A percentile compares a stretch with the other conserved stretches of the same genome.
These are phyloP conservation scores for Trypanosomatidae sp. DNA, from an alignment of 208 protist genomes.

Conservation along the genomic window DNA sequence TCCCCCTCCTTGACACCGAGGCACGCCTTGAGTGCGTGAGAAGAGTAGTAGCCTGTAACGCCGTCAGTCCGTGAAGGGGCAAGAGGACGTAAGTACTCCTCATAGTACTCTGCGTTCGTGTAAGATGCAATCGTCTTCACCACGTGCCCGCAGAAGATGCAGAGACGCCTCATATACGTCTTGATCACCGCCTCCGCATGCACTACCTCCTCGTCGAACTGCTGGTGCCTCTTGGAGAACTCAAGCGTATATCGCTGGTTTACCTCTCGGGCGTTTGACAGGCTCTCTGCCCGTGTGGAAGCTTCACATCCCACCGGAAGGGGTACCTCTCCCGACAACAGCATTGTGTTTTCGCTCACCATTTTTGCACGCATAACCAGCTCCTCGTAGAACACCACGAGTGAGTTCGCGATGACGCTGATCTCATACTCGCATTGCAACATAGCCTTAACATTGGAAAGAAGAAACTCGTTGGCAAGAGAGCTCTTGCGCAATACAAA, in stretches of 20 bases:
- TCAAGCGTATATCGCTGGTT: conserved; percentile 9
- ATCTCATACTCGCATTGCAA: conserved; percentile 11
- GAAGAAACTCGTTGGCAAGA: conserved; percentile 13
- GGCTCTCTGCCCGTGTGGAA: conserved; percentile 14
- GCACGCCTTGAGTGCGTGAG: conserved; percentile 15
- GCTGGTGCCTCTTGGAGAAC: conserved; percentile 4
- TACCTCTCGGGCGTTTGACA: conserved; percentile 15
- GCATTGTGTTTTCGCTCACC: conserved; percentile 16
- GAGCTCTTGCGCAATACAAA: conserved; percentile 20
- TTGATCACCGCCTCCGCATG: conserved; percentile 8
- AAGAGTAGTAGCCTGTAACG: background rate
- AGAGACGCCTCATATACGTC: conserved; percentile 12
- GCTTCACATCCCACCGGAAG: conserved; percentile 21
- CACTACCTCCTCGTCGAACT: conserved; percentile 16
- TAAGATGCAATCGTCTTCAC: conserved; percentile 11
- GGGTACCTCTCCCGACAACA: conserved; percentile 9
- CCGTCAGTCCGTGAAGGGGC: background rate
- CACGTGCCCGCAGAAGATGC: conserved; percentile 8
- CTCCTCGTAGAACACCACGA: conserved; percentile 23
- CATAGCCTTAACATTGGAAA: conserved; percentile 15
- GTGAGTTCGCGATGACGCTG: conserved; percentile 16
- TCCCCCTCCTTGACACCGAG: conserved; percentile 11
- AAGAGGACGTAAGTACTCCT: conserved; percentile 14
- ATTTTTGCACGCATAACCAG: conserved; percentile 22
- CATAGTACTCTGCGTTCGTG: conserved; percentile 8